Evolutionary conservation across 2,329 filamentous ascomycete genomes (phyloP), one percentile per base, ranked within the genome.

Genomic region (Sarocladium brachiariae): DNA sequence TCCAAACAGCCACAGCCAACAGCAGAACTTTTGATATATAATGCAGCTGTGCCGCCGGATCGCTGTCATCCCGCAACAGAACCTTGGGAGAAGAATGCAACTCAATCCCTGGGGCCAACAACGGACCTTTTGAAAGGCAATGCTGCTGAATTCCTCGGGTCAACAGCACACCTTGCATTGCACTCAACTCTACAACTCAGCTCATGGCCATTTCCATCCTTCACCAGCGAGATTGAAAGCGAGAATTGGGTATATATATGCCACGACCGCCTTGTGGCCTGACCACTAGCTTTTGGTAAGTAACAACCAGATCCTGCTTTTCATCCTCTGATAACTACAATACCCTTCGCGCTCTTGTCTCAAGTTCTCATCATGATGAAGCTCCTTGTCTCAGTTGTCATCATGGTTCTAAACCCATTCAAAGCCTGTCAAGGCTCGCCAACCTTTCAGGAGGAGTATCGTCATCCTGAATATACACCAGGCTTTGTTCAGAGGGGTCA

Each of bases 371-470:
- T n/a, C 11, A 43, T 25, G 27, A 43, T 43, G 21, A 39, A 21
- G 14, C 39, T 43, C n/a, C 23, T 43, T 7, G n/a, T 25, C 21
- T 27, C 23, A 39, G 16, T 43, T 14, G 21, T 51, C 49, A 45
- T 43, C 13, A 45, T 51, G 37, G 16, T 35, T 46, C 27, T 45
- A 23, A 48, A 51, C 50, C 41, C 41, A 34, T 51, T 48, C 41
- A 19, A 33, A 48, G 35, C 43, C 13, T 48, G 39, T 25, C 24
- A 37, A 24, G 50, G 50, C 18, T 21, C 41, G 43, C 41, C 49
- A 51, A 45, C 25, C n/a, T 51, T 51, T 23, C 49, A 46, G 31
- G 49, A 50, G 1, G 50, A 54, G n/a, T 54, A 55, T 18, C 50
- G 54, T 11, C 23, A 7, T 21, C 9, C 16, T 7, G 39, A 43